A percentile compares a stretch with the other conserved stretches of the same genome.
Conservation (phyloP, 306 rosid genomes). For the Trifolium subterraneum region DNA sequence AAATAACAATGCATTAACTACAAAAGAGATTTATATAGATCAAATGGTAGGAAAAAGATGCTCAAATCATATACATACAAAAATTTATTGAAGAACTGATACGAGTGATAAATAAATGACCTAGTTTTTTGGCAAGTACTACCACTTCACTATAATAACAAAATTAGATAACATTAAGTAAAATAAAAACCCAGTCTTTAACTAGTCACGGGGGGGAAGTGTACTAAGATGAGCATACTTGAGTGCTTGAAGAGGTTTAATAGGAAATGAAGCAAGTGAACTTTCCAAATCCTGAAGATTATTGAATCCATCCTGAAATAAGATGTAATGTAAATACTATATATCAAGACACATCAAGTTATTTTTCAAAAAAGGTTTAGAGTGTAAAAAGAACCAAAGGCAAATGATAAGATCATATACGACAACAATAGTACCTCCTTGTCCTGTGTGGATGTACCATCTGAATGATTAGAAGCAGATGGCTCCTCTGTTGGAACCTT, state of each 20-base stretch:
- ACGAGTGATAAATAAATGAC: conserved; percentile 14
- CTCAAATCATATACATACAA: background rate
- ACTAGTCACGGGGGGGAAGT: background rate
- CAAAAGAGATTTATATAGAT: conserved; percentile 1
- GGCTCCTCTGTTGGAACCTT: conserved; percentile 55
- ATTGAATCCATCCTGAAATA: conserved; percentile 75
- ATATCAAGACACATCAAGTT: conserved; percentile 14
- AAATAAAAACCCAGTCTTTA: conserved; percentile 13
- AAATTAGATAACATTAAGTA: background rate
- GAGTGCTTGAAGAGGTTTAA: conserved; percentile 84
- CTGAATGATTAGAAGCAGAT: conserved; percentile 54
- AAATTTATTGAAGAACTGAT: conserved; percentile 22
- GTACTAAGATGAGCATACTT: conserved; percentile 59
- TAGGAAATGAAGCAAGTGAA: conserved; percentile 89
- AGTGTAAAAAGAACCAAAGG: conserved; percentile 31
- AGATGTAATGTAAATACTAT: conserved; percentile 35
- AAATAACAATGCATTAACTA: conserved; percentile 38
- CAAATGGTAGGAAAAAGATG: background rate
- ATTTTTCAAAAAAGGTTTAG: conserved; percentile 1
- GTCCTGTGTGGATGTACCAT: conserved; percentile 52
- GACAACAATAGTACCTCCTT: conserved; percentile 62
- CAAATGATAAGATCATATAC: conserved; percentile 27
- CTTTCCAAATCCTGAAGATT: conserved; percentile 80
- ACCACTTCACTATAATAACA: conserved; percentile 25
- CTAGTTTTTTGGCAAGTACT: background rate